Evolutionary conservation across 352 stramenopile genomes (phyloP).

Genomic region (Phytopythium oedochilum): DNA sequence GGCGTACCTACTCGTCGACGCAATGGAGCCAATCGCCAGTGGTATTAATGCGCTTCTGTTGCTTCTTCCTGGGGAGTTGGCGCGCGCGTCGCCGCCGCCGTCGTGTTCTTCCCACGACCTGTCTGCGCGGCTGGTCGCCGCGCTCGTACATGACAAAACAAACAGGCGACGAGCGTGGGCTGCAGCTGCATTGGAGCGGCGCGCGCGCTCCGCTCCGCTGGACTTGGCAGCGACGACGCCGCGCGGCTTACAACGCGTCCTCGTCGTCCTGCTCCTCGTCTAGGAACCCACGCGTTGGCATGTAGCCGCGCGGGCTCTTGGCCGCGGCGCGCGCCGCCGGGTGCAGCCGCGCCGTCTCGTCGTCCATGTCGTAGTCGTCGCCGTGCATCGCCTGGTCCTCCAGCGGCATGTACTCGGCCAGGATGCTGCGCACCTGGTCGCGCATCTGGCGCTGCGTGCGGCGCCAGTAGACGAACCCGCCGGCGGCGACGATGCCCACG

Average conservation of each 20-base stretch:
- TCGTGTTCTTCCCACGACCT: constrained; percentile 1
- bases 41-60: neutral
- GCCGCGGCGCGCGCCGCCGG: constrained; percentile 59
- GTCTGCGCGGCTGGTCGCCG: neutral
- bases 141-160: neutral
- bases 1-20: too few species aligned
- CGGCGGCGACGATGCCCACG: constrained; percentile 56
- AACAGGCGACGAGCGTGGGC: neutral
- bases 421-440: constrained; percentile 93
- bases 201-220: too few species aligned
- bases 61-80: neutral
- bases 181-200: too few species aligned
- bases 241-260: constrained; percentile 55
- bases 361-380: constrained; percentile 64
- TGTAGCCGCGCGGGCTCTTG: constrained; percentile 83
- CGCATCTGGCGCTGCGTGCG: constrained; percentile 93
- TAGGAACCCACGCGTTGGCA: constrained; percentile 82
- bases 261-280: constrained; percentile 75
- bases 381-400: constrained; percentile 79
- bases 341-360: constrained; percentile 50
- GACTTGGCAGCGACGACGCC: too few species aligned
- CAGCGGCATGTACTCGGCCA: constrained; percentile 96
- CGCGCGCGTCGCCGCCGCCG: neutral
- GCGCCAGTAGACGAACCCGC: constrained; percentile 89
- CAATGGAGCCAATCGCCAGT: neutral